Conservation (phyloP, 2,329 filamentous ascomycete species). For the Cadophora gregata region DNA sequence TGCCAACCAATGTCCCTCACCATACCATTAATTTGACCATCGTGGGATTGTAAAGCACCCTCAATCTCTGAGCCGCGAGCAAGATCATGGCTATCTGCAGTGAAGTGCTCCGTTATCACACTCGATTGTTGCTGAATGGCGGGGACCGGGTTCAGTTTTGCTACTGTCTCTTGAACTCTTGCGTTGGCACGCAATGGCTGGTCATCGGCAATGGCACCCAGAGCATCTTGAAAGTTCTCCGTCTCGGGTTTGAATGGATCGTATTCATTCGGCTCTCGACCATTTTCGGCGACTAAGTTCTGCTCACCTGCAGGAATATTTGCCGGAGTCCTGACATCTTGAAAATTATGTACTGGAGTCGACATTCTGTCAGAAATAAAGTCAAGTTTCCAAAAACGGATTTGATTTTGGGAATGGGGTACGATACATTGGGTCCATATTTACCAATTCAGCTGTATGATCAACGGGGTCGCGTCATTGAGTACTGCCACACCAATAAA, state of each 20-base stretch:
- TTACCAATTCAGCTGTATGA: neutral
- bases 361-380: neutral
- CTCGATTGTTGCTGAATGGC: neutral
- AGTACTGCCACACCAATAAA: no score
- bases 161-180: neutral
- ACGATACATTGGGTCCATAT: neutral
- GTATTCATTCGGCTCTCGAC: neutral
- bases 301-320: neutral
- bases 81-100: slow-evolving; percentile 19
- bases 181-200: neutral
- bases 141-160: neutral
- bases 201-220: neutral
- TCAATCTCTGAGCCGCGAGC: neutral
- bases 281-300: neutral
- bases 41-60: slow-evolving; percentile 10
- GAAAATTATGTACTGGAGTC: neutral
- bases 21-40: neutral
- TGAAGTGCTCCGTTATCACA: slow-evolving; percentile 3
- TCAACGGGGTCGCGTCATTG: neutral
- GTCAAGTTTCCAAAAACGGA: neutral
- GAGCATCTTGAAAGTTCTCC: neutral
- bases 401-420: neutral
- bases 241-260: neutral
- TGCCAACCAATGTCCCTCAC: slow-evolving; percentile 21
- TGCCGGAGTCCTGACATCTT: neutral